phyloP scores from a whole-genome alignment of 2,329 filamentous ascomycete species.

The Dactylellina leptospora region DNA sequence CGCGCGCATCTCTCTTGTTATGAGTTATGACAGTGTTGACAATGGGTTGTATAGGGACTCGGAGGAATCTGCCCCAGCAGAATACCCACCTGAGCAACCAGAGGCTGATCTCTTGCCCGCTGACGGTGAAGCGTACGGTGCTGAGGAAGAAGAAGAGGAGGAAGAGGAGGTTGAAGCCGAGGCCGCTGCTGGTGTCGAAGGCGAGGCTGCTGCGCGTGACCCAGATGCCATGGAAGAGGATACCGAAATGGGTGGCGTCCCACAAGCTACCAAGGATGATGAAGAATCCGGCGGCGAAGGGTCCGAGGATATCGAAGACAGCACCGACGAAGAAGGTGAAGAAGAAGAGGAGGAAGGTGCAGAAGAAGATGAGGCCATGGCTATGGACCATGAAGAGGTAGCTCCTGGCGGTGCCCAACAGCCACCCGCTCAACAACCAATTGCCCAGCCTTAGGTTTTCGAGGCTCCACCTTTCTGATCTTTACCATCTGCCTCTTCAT shows the following conservation, averaged over 20 bases:
- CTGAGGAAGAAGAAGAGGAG: slow-evolving; percentile 72
- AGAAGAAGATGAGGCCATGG: slow-evolving; percentile 76
- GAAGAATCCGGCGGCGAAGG: slow-evolving; percentile 58
- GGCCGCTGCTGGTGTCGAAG: slow-evolving; percentile 64
- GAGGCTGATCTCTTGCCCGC: slow-evolving; percentile 88
- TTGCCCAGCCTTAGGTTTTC: neutral
- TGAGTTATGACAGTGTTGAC: neutral
- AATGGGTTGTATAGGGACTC: slow-evolving; percentile 74
- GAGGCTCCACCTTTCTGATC: neutral
- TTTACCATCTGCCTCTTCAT: neutral
- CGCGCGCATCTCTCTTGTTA: neutral
- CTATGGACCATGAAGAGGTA: slow-evolving; percentile 64
- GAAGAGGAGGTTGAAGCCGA: slow-evolving; percentile 77
- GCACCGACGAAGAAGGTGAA: slow-evolving; percentile 73
- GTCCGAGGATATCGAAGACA: slow-evolving; percentile 68
- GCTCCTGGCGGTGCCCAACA: slow-evolving; percentile 35
- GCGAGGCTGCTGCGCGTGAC: slow-evolving; percentile 58
- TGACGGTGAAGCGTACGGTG: slow-evolving; percentile 85
- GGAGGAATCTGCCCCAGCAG: slow-evolving; percentile 93
- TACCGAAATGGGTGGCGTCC: slow-evolving; percentile 76
- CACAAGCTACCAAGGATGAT: slow-evolving; percentile 59
- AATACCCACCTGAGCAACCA: slow-evolving; percentile 96
- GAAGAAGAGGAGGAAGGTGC: slow-evolving; percentile 82
- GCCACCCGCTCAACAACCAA: slow-evolving; percentile 29
- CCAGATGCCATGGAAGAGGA: slow-evolving; percentile 69